These are phyloP conservation scores for Aureobasidium zeae DNA, from an alignment of 2,329 filamentous ascomycete species.

Conservation along the genomic window DNA sequence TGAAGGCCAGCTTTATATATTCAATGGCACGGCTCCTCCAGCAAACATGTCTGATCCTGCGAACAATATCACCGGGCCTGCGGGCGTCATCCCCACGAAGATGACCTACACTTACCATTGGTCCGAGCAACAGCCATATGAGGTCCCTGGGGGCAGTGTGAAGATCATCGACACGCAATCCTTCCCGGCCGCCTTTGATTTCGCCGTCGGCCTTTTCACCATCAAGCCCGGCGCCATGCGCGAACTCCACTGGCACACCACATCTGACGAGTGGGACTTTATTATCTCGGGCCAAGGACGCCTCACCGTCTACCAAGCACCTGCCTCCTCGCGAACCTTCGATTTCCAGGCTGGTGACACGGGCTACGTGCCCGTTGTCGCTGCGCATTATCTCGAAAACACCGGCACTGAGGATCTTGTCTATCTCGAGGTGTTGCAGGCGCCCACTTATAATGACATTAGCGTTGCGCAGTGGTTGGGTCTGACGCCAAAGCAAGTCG, in stretches of 20 bases:
- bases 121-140: slow-evolving; percentile 40
- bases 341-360: slow-evolving; percentile 53
- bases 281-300: slow-evolving; percentile 49
- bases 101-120: slow-evolving; percentile 36
- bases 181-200: slow-evolving; percentile 48
- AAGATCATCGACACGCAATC: slow-evolving; percentile 50
- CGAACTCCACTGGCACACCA: slow-evolving; percentile 56
- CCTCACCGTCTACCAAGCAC: slow-evolving; percentile 48
- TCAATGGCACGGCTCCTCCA: slow-evolving; percentile 32
- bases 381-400: slow-evolving; percentile 54
- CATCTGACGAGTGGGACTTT: slow-evolving; percentile 52
- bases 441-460: slow-evolving; percentile 44
- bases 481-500: slow-evolving; percentile 35
- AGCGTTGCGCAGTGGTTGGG: slow-evolving; percentile 51
- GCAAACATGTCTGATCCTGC: slow-evolving; percentile 27
- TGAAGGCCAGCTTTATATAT: slow-evolving; percentile 35
- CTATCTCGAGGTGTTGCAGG: slow-evolving; percentile 52
- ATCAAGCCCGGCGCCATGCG: slow-evolving; percentile 55
- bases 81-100: slow-evolving; percentile 25
- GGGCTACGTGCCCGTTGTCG: slow-evolving; percentile 47
- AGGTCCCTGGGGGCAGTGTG: slow-evolving; percentile 47
- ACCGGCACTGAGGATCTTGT: slow-evolving; percentile 48
- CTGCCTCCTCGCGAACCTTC: slow-evolving; percentile 44
- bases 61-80: slow-evolving; percentile 38
- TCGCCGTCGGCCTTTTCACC: slow-evolving; percentile 49